These are phyloP conservation scores for Aegle marmelos DNA, from an alignment of 345 rosid genomes.

Conservation along the genomic window DNA sequence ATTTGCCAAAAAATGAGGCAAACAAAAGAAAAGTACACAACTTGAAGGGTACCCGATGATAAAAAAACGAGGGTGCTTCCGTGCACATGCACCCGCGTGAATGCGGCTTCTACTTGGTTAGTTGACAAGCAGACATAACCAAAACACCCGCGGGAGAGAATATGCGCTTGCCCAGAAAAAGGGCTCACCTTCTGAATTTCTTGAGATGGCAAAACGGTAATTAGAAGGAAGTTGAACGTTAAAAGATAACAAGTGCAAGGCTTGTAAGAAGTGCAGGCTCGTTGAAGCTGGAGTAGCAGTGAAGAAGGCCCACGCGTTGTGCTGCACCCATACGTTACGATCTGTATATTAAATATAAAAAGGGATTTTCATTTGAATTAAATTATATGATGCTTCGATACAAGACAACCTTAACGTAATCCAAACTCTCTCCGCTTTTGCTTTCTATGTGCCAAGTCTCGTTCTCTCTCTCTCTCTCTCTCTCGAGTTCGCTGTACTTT, in stretches of 20 bases:
- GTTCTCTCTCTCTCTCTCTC: no score
- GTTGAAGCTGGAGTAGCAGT: neutral
- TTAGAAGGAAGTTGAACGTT: neutral
- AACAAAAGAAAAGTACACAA: neutral
- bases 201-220: constrained; percentile 5
- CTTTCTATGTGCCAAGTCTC: neutral
- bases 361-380: no score
- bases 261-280: neutral
- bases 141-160: no score
- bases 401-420: constrained; percentile 27
- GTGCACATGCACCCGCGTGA: no score
- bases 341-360: no score
- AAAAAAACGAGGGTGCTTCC: no score
- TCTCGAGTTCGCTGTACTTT: neutral
- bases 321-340: constrained; percentile 3
- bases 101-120: no score
- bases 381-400: neutral
- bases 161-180: no score
- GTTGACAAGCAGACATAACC: no score
- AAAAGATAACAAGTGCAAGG: neutral
- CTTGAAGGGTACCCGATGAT: neutral
- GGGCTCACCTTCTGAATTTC: no score
- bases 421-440: neutral
- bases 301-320: neutral
- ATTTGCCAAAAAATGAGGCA: neutral